Evolutionary conservation across 164 flowering plant species (phyloP).

Genomic region (Magnolia changhungtana): DNA sequence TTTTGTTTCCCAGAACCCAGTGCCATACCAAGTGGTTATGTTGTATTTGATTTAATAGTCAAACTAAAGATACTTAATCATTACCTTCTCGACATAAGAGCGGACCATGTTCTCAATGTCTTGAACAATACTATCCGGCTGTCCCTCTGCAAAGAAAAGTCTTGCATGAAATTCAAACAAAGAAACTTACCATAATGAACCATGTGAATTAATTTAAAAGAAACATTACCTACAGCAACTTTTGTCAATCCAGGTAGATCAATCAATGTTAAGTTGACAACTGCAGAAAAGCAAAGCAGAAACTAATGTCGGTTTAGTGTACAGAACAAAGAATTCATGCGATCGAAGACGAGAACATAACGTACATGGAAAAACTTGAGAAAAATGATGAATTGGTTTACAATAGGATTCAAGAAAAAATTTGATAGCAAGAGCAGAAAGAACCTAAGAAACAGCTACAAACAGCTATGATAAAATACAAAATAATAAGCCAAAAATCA

Average conservation of each 20-base stretch:
- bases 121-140: conserved; percentile 70
- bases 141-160: conserved; percentile 45
- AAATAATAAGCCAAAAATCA: too few relatives aligned
- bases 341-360: background rate
- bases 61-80: background rate
- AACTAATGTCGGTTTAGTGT: background rate
- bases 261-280: conserved; percentile 87
- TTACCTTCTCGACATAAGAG: conserved; percentile 82
- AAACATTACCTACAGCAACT: conserved; percentile 86
- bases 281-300: conserved; percentile 37
- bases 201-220: background rate
- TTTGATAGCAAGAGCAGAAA: background rate
- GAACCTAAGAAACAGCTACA: background rate
- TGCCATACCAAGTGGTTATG: too few relatives aligned
- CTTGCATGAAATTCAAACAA: background rate
- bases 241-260: conserved; percentile 99
- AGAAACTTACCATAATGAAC: background rate
- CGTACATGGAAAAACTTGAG: background rate
- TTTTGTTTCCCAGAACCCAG: background rate
- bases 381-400: background rate
- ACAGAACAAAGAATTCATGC: background rate
- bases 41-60: too few relatives aligned
- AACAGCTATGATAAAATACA: background rate
- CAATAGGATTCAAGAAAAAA: background rate
- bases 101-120: conserved; percentile 93